Conservation (phyloP, 495 filamentous ascomycete genomes). For the Penicillium soppii region DNA sequence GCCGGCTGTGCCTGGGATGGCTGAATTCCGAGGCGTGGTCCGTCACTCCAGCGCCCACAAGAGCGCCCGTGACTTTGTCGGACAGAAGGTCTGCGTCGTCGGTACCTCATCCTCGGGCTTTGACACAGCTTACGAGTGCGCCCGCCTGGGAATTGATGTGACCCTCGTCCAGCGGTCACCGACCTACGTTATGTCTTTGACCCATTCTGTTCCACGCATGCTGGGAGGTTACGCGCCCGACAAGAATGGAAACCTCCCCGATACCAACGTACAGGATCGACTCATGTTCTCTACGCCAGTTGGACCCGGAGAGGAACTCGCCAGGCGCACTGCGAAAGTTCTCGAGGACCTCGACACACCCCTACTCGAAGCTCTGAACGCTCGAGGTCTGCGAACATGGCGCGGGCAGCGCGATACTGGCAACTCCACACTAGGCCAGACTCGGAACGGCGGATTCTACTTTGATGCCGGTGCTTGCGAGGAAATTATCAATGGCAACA, state of each 20-base stretch:
- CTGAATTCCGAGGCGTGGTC: constrained; percentile 35
- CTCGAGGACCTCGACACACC: constrained; percentile 18
- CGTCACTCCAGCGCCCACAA: constrained; percentile 29
- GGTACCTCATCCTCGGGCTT: constrained; percentile 71
- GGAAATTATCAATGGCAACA: constrained; percentile 66
- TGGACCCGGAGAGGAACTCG: constrained; percentile 14
- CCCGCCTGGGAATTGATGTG: constrained; percentile 59
- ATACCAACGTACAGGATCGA: constrained; percentile 7
- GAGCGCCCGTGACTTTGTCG: constrained; percentile 51
- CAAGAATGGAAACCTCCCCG: constrained; percentile 13
- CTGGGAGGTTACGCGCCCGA: constrained; percentile 16
- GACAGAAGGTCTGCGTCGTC: constrained; percentile 65
- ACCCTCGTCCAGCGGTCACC: constrained; percentile 70
- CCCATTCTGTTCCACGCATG: constrained; percentile 19
- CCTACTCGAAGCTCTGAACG: constrained; percentile 17
- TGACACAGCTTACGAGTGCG: constrained; percentile 65
- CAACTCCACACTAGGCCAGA: constrained; percentile 19
- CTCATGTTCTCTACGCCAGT: constrained; percentile 16
- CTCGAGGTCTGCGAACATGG: constrained; percentile 21
- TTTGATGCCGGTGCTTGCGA: constrained; percentile 64
- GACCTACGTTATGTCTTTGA: constrained; percentile 57
- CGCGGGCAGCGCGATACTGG: constrained; percentile 27
- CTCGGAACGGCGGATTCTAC: constrained; percentile 68
- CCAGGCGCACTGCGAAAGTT: constrained; percentile 11
- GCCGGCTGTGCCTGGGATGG: constrained; percentile 30